Evolutionary conservation across 2,329 filamentous ascomycete genomes (phyloP).

Genomic region (Nothomitra cinnamomea): DNA sequence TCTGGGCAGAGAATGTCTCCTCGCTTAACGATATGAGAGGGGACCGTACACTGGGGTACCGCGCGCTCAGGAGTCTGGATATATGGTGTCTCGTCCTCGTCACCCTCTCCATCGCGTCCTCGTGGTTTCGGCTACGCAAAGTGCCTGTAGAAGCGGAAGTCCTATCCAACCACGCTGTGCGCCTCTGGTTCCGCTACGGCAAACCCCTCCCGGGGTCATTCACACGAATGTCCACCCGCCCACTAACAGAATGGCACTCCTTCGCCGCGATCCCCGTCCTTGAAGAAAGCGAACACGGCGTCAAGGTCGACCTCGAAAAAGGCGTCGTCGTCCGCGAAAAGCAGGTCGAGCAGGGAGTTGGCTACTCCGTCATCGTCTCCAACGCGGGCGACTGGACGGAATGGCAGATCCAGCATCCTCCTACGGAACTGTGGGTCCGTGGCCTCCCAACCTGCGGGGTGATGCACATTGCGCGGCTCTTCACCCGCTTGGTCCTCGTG

Average conservation of each 20-base stretch:
- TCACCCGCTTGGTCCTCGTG: constrained; percentile 46
- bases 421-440: constrained; percentile 47
- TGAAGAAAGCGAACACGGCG: constrained; percentile 16
- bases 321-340: too few species aligned
- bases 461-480: constrained; percentile 48
- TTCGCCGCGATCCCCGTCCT: constrained; percentile 57
- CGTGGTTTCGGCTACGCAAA: constrained; percentile 56
- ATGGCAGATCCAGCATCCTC: constrained; percentile 41
- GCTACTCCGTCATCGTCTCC: constrained; percentile 53
- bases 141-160: constrained; percentile 47
- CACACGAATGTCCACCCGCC: constrained; percentile 42
- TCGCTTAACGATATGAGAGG: constrained; percentile 27
- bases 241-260: constrained; percentile 55
- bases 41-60: constrained; percentile 11
- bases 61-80: constrained; percentile 23
- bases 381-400: constrained; percentile 62
- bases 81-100: constrained; percentile 54
- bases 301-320: too few species aligned
- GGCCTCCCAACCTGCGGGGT: constrained; percentile 46
- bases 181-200: constrained; percentile 50
- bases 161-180: constrained; percentile 55
- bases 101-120: constrained; percentile 48
- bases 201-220: constrained; percentile 37
- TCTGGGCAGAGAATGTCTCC: constrained; percentile 47
- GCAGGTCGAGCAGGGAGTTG: constrained; percentile 28